Base-by-base conservation (phyloP, 306 rosid genomes). In the Mimosa bimucronata region DNA sequence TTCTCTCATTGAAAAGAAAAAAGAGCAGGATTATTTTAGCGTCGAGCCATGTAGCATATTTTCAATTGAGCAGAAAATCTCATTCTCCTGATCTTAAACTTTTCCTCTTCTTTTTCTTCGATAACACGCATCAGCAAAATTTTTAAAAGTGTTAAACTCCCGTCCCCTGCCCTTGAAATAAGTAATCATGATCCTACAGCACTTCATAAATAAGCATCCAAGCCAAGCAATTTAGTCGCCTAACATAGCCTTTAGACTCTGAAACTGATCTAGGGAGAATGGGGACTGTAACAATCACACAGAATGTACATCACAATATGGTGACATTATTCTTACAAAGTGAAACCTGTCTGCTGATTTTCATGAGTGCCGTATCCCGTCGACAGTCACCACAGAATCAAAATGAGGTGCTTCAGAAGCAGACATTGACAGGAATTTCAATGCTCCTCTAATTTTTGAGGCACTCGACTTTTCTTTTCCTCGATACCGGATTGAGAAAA, bases 401-500 rank as follows among this genome's bases (percentile, higher is more conserved):
- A n/a, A 15, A 66, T 18, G 38, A 2, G 71, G 62, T 58, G 65
- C 21, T 38, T 38, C 28, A 37, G 26, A 66, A 34, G 10, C 71
- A 34, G 46, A 31, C 5, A 34, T 66, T 65, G 60, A 57, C 44
- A 79, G 37, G 60, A 77, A 25, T 46, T 46, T 86, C 77, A 86
- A 38, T 65, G 21, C 44, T 80, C 64, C 73, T 70, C 41, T 2
- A 66, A 8, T 29, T 75, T 79, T 71, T 80, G 62, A 46, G 87
- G 16, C 10, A 11, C 45, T 2, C 92, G 93, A 44, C 79, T 89
- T 70, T 3, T 89, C 89, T 95, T 95, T 80, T 92, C 97, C 85
- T 91, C 97, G 0, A 95, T 83, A 57, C 98, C 97, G 7, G 92
- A 92, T 84, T 92, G 92, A 40, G 98, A 91, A 85, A 93, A 91